Conservation (phyloP, 768 basidiomycete species). For the Naematelia aurantialba region DNA sequence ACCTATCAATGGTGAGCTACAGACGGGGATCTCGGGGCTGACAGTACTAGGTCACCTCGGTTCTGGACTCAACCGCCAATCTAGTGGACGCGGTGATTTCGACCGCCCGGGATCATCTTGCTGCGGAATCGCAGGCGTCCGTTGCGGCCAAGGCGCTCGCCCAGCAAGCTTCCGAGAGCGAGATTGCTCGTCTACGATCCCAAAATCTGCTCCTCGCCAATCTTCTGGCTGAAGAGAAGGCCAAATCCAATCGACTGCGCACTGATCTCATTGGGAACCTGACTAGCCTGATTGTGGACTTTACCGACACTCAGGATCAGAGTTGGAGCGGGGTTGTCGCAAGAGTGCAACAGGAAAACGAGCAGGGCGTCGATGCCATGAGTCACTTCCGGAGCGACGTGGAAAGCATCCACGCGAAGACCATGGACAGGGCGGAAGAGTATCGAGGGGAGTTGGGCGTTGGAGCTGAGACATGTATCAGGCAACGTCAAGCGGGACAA, state of each 20-base stretch:
- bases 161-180: slow-evolving; percentile 25
- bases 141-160: slow-evolving; percentile 54
- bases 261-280: slow-evolving; percentile 72
- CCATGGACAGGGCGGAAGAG: slow-evolving; percentile 56
- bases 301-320: slow-evolving; percentile 64
- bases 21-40: slow-evolving; percentile 1
- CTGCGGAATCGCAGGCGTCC: slow-evolving; percentile 58
- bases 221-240: slow-evolving; percentile 65
- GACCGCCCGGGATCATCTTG: slow-evolving; percentile 61
- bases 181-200: slow-evolving; percentile 60
- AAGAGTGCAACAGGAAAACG: slow-evolving; percentile 59
- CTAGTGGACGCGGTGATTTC: slow-evolving; percentile 62
- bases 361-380: slow-evolving; percentile 58
- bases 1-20: slow-evolving; percentile 32
- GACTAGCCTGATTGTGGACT: slow-evolving; percentile 67
- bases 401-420: slow-evolving; percentile 42
- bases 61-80: slow-evolving; percentile 60
- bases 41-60: slow-evolving; percentile 44
- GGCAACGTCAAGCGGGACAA: slow-evolving; percentile 23
- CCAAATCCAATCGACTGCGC: slow-evolving; percentile 64
- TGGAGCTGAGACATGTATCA: slow-evolving; percentile 9
- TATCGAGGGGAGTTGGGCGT: slow-evolving; percentile 53
- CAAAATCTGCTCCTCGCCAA: slow-evolving; percentile 67
- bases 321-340: slow-evolving; percentile 62
- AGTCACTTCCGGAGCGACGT: slow-evolving; percentile 54